Evolutionary conservation across 768 basidiomycete genomes (phyloP), one percentile per base, ranked within the genome.

Genomic region (Pulveroboletus sp.): DNA sequence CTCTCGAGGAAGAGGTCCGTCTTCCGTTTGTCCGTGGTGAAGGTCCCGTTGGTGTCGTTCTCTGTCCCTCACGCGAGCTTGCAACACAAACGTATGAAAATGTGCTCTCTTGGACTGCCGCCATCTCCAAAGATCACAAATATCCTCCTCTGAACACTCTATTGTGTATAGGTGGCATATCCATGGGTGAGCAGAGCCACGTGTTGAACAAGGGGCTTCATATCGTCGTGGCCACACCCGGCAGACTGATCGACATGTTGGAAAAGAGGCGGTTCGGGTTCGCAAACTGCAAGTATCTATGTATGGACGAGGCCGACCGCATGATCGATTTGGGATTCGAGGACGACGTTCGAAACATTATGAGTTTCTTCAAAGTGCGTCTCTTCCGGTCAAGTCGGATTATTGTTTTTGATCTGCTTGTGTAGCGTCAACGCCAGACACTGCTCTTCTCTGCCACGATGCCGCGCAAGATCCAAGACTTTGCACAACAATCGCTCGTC

Each of bases 241-340:
- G 97, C 16, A 80, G 97, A 43, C 74, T 98, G 45, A 97, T 98
- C 53, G 97, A 99, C 69, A 95, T 99, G 92, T 70, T 99, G 55
- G 94, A 97, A 69, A 98, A 97, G 76, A 90, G 82, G 68, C 80
- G 84, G 54, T 90, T 99, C 60, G 91, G 87, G 6, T 87, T 98
- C 65, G 87, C 89, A 52, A 87, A 85, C 54, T 97, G 94, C 85
- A 94, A 92, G 74, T 97, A 83, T 65, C 72, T 99, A 11, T 97
- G 94, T 65, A 94, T 99, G 92, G 97, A 99, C 69, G 97, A 99
- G 70, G 97, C 97, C 1, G 97, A 99, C 70, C 76, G 97, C 50
- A 99, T 99, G 97, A 94, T 99, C 51, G 97, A 99, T 64, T 75
- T 97, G 65, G 97, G 97, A 0, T 99, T 99, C 61, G 97, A 99